Percentiles rank a stretch among this genome's conserved stretches.
Conservation (phyloP, 2,329 filamentous ascomycete species). For the Massarina eburnea region DNA sequence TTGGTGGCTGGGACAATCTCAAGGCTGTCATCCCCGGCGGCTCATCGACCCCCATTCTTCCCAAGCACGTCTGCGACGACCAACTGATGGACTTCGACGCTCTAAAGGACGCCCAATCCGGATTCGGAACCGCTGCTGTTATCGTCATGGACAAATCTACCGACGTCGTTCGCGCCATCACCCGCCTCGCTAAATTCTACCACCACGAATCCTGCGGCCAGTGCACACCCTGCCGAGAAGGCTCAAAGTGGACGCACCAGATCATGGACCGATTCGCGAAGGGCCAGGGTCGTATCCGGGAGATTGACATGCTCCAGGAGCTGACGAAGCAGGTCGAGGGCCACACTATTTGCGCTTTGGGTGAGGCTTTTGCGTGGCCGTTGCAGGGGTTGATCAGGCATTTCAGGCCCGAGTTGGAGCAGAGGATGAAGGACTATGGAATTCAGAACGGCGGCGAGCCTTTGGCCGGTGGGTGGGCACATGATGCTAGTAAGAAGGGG, state of each 20-base stretch:
- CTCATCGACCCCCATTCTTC: conserved; percentile 93
- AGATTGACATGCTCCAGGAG: conserved; percentile 99
- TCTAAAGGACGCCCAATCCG: conserved; percentile 95
- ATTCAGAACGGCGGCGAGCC: conserved; percentile 71
- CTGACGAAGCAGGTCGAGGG: conserved; percentile 99
- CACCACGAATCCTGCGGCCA: conserved; percentile 97
- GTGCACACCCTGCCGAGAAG: conserved; percentile 99
- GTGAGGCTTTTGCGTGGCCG: conserved; percentile 98
- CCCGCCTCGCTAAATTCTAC: conserved; percentile 93
- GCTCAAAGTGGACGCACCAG: conserved; percentile 98
- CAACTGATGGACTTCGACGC: conserved; percentile 99
- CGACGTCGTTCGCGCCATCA: conserved; percentile 92
- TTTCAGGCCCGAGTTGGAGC: conserved; percentile 95
- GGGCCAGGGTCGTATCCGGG: conserved; percentile 81
- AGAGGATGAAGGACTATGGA: conserved; percentile 80
- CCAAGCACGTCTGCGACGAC: conserved; percentile 85
- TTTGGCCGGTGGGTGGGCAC: conserved; percentile 85
- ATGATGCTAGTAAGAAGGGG: conserved; percentile 73
- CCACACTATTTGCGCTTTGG: conserved; percentile 96
- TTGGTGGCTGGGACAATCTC: conserved; percentile 96
- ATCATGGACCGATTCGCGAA: conserved; percentile 97
- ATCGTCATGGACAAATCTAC: conserved; percentile 99
- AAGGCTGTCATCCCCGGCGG: conserved; percentile 93
- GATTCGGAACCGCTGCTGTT: conserved; percentile 94
- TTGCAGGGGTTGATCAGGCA: conserved; percentile 97